These are phyloP conservation scores for Orbilia brochopaga DNA, from an alignment of 2,329 filamentous ascomycete species.

Conservation along the genomic window DNA sequence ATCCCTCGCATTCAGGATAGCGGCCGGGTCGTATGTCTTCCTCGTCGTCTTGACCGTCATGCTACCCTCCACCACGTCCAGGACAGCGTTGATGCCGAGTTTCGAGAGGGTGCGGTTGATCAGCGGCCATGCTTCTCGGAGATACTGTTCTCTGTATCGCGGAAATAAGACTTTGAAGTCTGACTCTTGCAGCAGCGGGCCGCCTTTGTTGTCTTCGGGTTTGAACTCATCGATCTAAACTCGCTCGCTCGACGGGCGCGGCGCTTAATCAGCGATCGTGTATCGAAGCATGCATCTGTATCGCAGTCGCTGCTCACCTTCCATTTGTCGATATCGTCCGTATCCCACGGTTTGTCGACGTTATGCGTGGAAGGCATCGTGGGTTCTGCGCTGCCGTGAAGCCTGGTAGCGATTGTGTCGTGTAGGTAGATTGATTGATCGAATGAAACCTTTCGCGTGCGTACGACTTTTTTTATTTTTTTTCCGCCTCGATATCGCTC, in stretches of 20 bases:
- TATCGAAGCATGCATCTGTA: not conserved
- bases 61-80: conserved; percentile 92
- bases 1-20: conserved; percentile 91
- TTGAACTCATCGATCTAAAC: conserved; percentile 78
- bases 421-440: conserved; percentile 5
- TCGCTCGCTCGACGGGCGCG: conserved; percentile 3
- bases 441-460: conserved; percentile 32
- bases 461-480: conserved; percentile 36
- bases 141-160: conserved; percentile 93
- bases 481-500: not conserved
- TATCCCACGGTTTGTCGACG: conserved; percentile 91
- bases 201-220: conserved; percentile 80
- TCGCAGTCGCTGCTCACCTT: conserved; percentile 63
- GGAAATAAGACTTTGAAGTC: conserved; percentile 88
- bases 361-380: conserved; percentile 87
- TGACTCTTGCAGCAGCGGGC: conserved; percentile 89
- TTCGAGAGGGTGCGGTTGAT: conserved; percentile 88
- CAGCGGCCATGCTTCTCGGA: conserved; percentile 90
- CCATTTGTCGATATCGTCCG: conserved; percentile 97
- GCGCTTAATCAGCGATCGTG: not conserved
- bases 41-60: conserved; percentile 97
- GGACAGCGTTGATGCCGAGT: conserved; percentile 82
- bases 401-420: conserved; percentile 11
- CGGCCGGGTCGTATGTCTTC: conserved; percentile 87
- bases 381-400: too few species aligned